Evolutionary conservation across 257 asterid species (phyloP).

Genomic region (Gynochthodes officinalis): DNA sequence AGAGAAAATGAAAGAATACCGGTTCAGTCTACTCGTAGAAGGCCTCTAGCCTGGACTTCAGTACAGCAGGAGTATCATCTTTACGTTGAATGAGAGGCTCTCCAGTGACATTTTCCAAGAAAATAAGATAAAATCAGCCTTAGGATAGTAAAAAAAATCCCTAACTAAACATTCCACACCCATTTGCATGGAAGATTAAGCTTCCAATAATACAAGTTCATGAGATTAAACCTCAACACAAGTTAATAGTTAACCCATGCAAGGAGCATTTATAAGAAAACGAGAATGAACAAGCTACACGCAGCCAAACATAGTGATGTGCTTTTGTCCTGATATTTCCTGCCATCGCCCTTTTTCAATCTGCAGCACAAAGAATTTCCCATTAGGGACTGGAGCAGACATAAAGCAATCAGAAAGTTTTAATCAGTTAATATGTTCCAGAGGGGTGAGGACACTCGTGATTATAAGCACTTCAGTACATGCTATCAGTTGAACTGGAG

Average conservation of each 20-base stretch:
- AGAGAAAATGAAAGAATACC: slow-evolving; percentile 32
- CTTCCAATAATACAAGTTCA: background rate
- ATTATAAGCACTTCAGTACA: background rate
- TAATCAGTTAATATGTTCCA: background rate
- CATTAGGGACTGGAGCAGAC: background rate
- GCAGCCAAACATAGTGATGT: slow-evolving; percentile 36
- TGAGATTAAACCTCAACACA: background rate
- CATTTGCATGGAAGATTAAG: background rate
- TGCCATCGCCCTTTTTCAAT: slow-evolving; percentile 26
- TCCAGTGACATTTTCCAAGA: slow-evolving; percentile 44
- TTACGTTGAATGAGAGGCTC: slow-evolving; percentile 90
- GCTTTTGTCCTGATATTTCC: slow-evolving; percentile 27
- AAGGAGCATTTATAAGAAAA: background rate
- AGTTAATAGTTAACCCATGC: background rate
- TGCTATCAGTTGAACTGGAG: background rate
- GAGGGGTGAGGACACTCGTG: background rate
- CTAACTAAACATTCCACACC: background rate
- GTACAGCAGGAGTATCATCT: slow-evolving; percentile 91
- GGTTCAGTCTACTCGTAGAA: slow-evolving; percentile 92
- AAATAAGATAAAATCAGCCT: background rate
- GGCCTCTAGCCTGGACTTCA: slow-evolving; percentile 90
- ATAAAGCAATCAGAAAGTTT: background rate
- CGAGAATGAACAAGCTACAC: background rate
- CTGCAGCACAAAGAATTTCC: slow-evolving; percentile 41
- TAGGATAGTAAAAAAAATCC: background rate